Conservation (phyloP, 208 protist species). For the Acanthamoeba castellanii region DNA sequence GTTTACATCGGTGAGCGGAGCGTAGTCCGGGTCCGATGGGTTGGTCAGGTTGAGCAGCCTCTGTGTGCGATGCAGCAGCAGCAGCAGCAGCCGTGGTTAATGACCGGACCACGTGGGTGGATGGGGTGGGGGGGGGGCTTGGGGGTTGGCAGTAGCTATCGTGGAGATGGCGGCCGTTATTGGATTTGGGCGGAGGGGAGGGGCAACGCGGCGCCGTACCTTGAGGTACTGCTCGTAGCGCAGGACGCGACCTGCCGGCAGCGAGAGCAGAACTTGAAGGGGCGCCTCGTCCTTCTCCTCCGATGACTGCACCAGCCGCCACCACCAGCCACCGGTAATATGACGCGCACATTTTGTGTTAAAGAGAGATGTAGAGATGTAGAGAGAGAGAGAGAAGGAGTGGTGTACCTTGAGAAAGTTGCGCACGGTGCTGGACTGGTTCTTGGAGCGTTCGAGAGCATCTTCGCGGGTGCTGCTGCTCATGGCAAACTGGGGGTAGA, state of each 20-base stretch:
- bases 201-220: neutral
- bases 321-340: too few relatives aligned
- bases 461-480: constrained; percentile 27
- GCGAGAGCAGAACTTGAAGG: constrained; percentile 2
- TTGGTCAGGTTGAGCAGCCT: neutral
- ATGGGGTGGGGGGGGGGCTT: too few relatives aligned
- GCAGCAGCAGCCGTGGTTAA: neutral
- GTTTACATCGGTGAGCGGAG: neutral
- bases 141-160: too few relatives aligned
- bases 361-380: too few relatives aligned
- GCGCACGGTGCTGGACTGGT: constrained; percentile 49
- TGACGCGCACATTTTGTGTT: too few relatives aligned
- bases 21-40: neutral
- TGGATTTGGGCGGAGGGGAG: neutral
- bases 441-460: constrained; percentile 35
- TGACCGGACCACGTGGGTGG: neutral
- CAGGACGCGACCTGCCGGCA: neutral
- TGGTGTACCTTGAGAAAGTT: constrained; percentile 17
- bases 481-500: constrained; percentile 50
- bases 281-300: constrained; percentile 51
- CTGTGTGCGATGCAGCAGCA: too few relatives aligned
- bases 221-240: constrained; percentile 40
- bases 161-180: too few relatives aligned
- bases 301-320: too few relatives aligned
- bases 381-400: too few relatives aligned